phyloP scores from a whole-genome alignment of 345 rosid species.

The Salix arbutifolia region DNA sequence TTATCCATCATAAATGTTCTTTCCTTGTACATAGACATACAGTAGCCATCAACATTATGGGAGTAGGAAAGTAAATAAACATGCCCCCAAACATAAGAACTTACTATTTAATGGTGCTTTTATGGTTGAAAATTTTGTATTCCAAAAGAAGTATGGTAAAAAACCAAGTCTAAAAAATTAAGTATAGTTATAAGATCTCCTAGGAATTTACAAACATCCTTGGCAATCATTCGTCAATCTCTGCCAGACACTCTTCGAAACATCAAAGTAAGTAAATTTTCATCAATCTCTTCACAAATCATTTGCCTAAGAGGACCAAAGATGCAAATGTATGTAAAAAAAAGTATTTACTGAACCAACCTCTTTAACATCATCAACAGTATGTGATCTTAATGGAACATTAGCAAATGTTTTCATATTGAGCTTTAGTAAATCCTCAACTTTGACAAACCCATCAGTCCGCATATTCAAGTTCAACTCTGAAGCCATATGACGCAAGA shows the following conservation, averaged over 20 bases:
- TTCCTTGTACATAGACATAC: background rate
- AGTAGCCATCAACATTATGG: background rate
- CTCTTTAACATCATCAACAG: constrained; percentile 73
- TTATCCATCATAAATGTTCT: background rate
- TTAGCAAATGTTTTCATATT: constrained; percentile 68
- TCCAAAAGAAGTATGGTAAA: background rate
- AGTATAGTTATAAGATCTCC: background rate
- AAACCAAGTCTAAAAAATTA: background rate
- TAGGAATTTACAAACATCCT: background rate
- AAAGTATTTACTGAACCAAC: constrained; percentile 28
- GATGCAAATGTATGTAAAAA: background rate
- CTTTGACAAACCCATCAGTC: constrained; percentile 78
- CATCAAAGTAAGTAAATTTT: background rate
- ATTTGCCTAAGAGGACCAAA: background rate
- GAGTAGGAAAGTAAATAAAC: background rate
- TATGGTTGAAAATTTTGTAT: background rate
- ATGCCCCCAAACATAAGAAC: too few relatives aligned
- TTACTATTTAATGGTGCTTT: background rate
- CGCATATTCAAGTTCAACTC: constrained; percentile 69
- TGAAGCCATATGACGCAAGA: constrained; percentile 74
- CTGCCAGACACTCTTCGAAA: background rate
- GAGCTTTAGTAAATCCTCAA: constrained; percentile 61
- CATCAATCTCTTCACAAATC: too few relatives aligned
- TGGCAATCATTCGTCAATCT: background rate
- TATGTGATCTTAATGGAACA: constrained; percentile 59